Base-by-base conservation (phyloP, 495 filamentous ascomycete species). In the Massariosphaeria phaeospora region DNA sequence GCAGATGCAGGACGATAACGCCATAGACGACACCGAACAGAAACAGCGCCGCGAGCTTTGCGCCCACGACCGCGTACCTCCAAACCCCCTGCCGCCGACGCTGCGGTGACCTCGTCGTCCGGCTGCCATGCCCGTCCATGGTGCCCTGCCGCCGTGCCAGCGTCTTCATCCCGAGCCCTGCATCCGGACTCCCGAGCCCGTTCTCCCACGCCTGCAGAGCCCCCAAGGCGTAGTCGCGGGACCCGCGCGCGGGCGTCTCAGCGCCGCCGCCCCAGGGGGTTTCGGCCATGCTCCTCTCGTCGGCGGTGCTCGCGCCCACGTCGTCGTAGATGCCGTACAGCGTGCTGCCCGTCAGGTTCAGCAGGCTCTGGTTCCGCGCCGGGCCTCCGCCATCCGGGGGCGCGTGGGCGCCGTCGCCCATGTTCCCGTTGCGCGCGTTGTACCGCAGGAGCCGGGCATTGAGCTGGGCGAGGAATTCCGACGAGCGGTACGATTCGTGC, bases 301-400 rank as follows among this genome's bases (percentile, higher is more conserved):
- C 31, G 47, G 67, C 68, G 35, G 67, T 72, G 52, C 75, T 74
- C 59, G 76, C 77, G 52, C 74, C 79, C 2, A 79, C 81, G 12
- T 84, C 86, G 10, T 81, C 78, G 72, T 93, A 97, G 66, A 97
- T 98, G 38, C 93, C 93, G 59, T 83, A 85, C 0, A 97, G 80
- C 0, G 93, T 96, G 2, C 87, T 88, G 12, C 86, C 83, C 24
- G 90, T 96, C 45, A 97, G 78, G 67, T 96, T 95, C 62, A 91
- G 77, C 24, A 88, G 76, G 2, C 90, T 95, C 44, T 82, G 80
- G 25, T 84, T 84, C 47, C 86, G 80, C 9, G 52, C 60, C 7
- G 66, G 64, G 27, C 12, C 20, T 7, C 31, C 39, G 11, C 46
- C 40, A 21, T 45, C 40, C 43, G 10, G 15, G 4, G 5, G 23